Evolutionary conservation across 805 yeast genomes (phyloP), one percentile per base, ranked within the genome.

Genomic region (Kazachstania kunashirensis): DNA sequence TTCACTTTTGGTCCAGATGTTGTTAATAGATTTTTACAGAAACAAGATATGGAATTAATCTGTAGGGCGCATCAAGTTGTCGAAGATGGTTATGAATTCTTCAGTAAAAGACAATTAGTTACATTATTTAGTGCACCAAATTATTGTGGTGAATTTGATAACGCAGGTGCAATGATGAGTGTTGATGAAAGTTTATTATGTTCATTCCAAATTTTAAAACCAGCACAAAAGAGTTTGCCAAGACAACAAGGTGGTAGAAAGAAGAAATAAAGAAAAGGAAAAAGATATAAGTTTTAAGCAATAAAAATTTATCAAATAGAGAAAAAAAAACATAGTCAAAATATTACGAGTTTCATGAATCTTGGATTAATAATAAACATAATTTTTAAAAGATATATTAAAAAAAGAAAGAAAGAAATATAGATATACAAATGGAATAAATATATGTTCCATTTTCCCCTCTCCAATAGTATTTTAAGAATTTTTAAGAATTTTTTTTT

Each of bases 1-100:
- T 89, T 88, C 64, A 89, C 97, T n/a, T 89, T 92, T 66, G 97
- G 97, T n/a, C 97, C 97, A 8, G 98, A 89, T 62, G 97, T 89
- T 37, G 97, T 89, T 37, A 83, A 95, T 48, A 73, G 97, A 64
- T 89, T 89, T 61, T 68, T 92, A 61, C 96, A 89, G 62, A 88
- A 86, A 57, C 97, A 89, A 63, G 97, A 89, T 60, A 84, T 89
- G 92, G 97, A 92, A 64, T 76, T 89, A 56, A 88, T 89, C 54
- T 92, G 97, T 68, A 77, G 98, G 61, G 97, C 97, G 32, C 98
- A 89, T 71, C 97, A 89, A 67, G 98, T 89, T 46, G 98, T 89
- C 43, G 98, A 89, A 67, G 98, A 89, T 64, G 98, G 98, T 48
- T 89, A 92, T 64, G 97, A 89, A 68, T 89, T 89, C 60, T 89